A percentile compares a stretch with the other conserved stretches of the same genome.
These are phyloP conservation scores for Aurantiochytrium sp. DNA, from an alignment of 108 stramenopile species.

Conservation along the genomic window DNA sequence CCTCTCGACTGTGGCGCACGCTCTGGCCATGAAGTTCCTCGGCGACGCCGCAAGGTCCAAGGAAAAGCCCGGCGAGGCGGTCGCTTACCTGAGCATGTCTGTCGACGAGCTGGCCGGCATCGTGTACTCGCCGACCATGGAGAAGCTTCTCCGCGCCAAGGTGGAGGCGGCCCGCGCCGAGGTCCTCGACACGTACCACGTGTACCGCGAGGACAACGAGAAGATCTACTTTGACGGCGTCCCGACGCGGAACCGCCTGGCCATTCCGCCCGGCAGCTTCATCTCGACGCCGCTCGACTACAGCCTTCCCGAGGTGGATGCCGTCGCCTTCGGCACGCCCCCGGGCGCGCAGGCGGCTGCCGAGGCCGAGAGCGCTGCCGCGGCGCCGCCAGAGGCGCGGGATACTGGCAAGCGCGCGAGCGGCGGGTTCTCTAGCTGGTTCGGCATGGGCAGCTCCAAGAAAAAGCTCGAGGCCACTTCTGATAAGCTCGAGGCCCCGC, in stretches of 20 bases:
- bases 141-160: not conserved
- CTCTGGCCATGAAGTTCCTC: constrained; percentile 3
- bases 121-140: not conserved
- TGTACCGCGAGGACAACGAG: constrained; percentile 6
- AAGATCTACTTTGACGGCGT: constrained; percentile 15
- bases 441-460: not conserved
- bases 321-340: not conserved
- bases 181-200: not conserved
- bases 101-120: not conserved
- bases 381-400: not conserved
- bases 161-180: not conserved
- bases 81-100: not conserved
- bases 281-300: not conserved
- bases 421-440: not conserved
- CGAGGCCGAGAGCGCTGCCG: not conserved
- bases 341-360: not conserved
- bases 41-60: not conserved
- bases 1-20: not conserved
- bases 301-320: not conserved
- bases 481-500: not conserved
- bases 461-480: not conserved
- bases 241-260: not conserved
- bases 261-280: not conserved
- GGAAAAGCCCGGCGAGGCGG: not conserved
- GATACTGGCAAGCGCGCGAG: not conserved